phyloP scores from a whole-genome alignment of 129 eudicot genomes.

The Escallonia herrerae region DNA sequence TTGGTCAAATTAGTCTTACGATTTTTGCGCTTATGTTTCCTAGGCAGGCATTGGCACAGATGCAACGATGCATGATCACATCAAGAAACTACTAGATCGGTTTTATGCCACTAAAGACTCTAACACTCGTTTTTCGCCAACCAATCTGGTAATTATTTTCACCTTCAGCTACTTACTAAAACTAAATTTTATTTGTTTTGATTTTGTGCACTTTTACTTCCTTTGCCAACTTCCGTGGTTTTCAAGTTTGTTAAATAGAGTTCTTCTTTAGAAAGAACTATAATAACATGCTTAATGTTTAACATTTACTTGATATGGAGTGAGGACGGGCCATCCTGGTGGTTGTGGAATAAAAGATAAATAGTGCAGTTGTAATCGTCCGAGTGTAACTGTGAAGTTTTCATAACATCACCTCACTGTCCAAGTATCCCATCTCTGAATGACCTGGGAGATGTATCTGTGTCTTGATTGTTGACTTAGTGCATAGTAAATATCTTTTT shows the following conservation, averaged over 20 bases:
- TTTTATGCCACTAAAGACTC: conserved; percentile 89
- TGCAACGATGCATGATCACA: conserved; percentile 99
- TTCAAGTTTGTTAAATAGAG: neutral
- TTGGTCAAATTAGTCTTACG: neutral
- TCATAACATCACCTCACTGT: too few relatives aligned
- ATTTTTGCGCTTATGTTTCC: neutral
- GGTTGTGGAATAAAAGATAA: too few relatives aligned
- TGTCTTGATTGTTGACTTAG: too few relatives aligned
- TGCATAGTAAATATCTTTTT: too few relatives aligned
- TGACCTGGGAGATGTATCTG: too few relatives aligned
- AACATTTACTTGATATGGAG: too few relatives aligned
- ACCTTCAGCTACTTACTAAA: conserved; percentile 1
- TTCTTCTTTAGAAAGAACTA: neutral
- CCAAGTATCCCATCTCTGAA: too few relatives aligned
- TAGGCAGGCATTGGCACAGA: conserved; percentile 97
- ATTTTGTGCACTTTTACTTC: neutral
- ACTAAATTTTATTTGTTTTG: neutral
- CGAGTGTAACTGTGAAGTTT: too few relatives aligned
- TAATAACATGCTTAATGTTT: too few relatives aligned
- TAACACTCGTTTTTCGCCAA: conserved; percentile 73
- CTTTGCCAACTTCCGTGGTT: neutral
- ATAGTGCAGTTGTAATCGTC: too few relatives aligned
- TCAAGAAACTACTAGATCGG: conserved; percentile 90
- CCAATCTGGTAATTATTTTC: conserved; percentile 60
- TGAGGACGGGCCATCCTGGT: too few relatives aligned